Base-by-base conservation (phyloP, 805 yeast genomes). In the Cyberlindnera japonica region DNA sequence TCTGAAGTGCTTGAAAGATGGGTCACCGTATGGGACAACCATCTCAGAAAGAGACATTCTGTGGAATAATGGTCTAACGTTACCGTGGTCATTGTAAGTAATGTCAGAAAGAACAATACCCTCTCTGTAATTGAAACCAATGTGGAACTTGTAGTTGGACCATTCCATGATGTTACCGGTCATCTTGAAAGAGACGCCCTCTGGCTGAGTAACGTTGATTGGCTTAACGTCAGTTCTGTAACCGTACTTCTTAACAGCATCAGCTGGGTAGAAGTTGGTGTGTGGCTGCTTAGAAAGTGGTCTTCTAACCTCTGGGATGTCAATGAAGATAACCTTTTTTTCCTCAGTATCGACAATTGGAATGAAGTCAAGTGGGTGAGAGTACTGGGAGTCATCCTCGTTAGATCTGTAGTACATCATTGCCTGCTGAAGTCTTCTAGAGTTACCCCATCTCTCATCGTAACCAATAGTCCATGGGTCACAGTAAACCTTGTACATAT, bases 61-160 rank as follows among this genome's bases (percentile, higher is more conserved):
- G 69, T 84, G 88, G 75, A 84, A 83, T 40, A 84, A 63, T 29
- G 90, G 83, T 63, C 89, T 71, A 35, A 70, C 79, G 33, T 75
- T 73, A 39, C 89, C 90, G 51, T 81, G 86, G 59, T 83, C 91
- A 55, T 83, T 81, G 72, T 79, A 83, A 26, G 74, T 64, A 56
- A 84, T 72, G 63, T 84, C 89, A 51, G 81, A 75, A 48, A 84
- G 71, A 22, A 84, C 91, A 59, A 84, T 79, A 49, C 93, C 93
- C 64, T 84, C 93, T 68, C 91, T 75, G 68, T 83, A 81, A 70
- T 84, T 84, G 75, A 84, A 84, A 27, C 93, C 93, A 61, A 84
- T 68, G 63, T 84, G 91, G 69, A 84, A 71, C 47, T 75, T 71
- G 71, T 77, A 84, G 67, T 83, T 84, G 49, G 83, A 79, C 93